phyloP scores from a whole-genome alignment of 2,329 filamentous ascomycete species.

The Achaetomium macrosporum region DNA sequence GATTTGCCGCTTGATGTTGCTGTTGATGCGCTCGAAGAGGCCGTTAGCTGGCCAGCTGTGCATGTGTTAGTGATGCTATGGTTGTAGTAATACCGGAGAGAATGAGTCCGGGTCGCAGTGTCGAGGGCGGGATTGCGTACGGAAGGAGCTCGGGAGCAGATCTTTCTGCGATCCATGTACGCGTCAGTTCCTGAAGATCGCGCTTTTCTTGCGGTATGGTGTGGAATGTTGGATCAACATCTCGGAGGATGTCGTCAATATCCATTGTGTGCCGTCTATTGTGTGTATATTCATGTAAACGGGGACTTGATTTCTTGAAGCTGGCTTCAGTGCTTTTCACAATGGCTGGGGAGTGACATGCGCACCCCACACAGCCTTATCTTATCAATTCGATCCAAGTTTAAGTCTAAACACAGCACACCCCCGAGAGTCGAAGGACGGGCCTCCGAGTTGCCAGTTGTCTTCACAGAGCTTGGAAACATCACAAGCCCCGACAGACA shows the following conservation, averaged over 20 bases:
- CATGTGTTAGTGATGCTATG: not conserved
- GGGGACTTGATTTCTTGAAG: no score
- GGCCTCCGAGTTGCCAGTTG: no score
- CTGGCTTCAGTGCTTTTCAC: no score
- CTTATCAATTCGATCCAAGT: no score
- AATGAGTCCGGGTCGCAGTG: no score
- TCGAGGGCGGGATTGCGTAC: constrained; percentile 40
- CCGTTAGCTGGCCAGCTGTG: constrained; percentile 59
- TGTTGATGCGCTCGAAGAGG: constrained; percentile 77
- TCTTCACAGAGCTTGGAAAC: no score
- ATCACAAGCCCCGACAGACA: no score
- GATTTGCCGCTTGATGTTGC: constrained; percentile 42
- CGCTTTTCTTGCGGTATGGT: constrained; percentile 53
- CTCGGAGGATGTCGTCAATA: constrained; percentile 73
- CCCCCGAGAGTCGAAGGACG: no score
- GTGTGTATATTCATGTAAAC: not conserved
- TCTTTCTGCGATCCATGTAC: constrained; percentile 89
- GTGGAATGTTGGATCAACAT: constrained; percentile 58
- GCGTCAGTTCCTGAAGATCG: constrained; percentile 83
- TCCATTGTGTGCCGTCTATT: constrained; percentile 48
- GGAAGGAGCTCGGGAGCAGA: constrained; percentile 82
- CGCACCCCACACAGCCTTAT: no score
- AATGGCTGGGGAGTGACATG: no score
- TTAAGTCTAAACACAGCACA: no score
- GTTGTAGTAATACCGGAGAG: not conserved